Evolutionary conservation across 1,139 yeast species (phyloP), one percentile per base, ranked within the genome.

Genomic region (Protomyces lactucae-debilis): DNA sequence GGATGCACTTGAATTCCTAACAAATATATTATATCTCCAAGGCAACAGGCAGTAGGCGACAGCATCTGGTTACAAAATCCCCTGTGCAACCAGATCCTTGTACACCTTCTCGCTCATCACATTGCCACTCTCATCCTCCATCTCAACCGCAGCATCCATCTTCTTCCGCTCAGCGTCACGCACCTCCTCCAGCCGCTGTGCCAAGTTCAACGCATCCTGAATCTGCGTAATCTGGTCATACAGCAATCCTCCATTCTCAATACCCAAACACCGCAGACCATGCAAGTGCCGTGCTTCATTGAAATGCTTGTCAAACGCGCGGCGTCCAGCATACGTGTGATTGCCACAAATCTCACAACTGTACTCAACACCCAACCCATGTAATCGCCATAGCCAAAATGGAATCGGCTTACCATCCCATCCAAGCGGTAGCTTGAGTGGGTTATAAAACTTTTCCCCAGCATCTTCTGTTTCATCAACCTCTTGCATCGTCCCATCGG

Each of bases 381-480:
- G 93, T 43, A 91, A 78, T 73, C 92, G 93, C 80, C 85, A 92
- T 36, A 93, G 77, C 99, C 99, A 93, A 66, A 80, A 84, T 0
- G 99, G 99, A 48, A 93, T 90, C 0, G 98, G 97, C 52, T 82
- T 82, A 0, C 98, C 98, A 74, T 92, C 97, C 43, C 89, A 82
- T 0, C 96, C 98, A 0, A 89, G 68, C 0, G 97, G 96, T 64
- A 89, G 75, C 67, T 86, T 84, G 65, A 84, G 78, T 5, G 86
- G 83, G 64, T 78, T 79, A 36, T 72, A 71, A 28, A 70, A 66
- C 14, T 69, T 69, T 1, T 66, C 70, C 28, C 66, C 71, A 3
- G 68, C 72, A 18, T 57, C 66, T 3, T 69, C 71, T 3, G 69
- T 69, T 3, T 68, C 68, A 16, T 68, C 69, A 16, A 72, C 73